These are phyloP conservation scores for Cyberlindnera maritima DNA, from an alignment of 805 yeast species.

Conservation along the genomic window DNA sequence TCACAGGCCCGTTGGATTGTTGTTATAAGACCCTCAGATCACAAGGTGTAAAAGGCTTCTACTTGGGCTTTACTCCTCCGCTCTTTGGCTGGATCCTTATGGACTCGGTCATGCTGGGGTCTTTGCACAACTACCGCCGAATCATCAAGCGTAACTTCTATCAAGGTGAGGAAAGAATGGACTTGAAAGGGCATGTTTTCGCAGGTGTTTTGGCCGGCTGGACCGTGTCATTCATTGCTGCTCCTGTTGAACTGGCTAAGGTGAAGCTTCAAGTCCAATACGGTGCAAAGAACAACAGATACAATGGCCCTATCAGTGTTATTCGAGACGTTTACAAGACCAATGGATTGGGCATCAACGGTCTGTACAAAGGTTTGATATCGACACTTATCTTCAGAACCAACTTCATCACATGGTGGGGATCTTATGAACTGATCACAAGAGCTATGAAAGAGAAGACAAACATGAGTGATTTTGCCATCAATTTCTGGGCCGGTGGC, in stretches of 20 bases:
- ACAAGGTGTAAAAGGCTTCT: constrained; percentile 79
- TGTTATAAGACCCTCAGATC: constrained; percentile 63
- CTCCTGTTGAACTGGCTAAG: constrained; percentile 87
- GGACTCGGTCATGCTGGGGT: constrained; percentile 91
- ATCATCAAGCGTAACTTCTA: constrained; percentile 63
- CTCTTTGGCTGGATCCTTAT: constrained; percentile 89
- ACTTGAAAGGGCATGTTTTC: constrained; percentile 67
- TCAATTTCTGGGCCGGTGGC: constrained; percentile 93
- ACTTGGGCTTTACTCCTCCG: constrained; percentile 92
- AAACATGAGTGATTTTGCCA: constrained; percentile 58
- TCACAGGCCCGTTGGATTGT: constrained; percentile 83
- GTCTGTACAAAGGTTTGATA: constrained; percentile 77
- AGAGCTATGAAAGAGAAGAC: constrained; percentile 66
- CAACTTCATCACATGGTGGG: constrained; percentile 92
- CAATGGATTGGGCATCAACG: constrained; percentile 56
- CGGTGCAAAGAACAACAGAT: constrained; percentile 64
- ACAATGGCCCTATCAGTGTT: constrained; percentile 81
- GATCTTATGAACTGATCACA: constrained; percentile 80
- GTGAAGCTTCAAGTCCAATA: constrained; percentile 89
- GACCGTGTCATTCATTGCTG: constrained; percentile 94
- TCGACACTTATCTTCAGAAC: constrained; percentile 87
- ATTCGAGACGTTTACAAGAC: constrained; percentile 52
- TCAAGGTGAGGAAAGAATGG: constrained; percentile 57
- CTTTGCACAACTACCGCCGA: constrained; percentile 73
- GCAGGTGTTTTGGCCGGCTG: constrained; percentile 82